Evolutionary conservation across 306 rosid species (phyloP).

Genomic region (Citrullus colocynthis): DNA sequence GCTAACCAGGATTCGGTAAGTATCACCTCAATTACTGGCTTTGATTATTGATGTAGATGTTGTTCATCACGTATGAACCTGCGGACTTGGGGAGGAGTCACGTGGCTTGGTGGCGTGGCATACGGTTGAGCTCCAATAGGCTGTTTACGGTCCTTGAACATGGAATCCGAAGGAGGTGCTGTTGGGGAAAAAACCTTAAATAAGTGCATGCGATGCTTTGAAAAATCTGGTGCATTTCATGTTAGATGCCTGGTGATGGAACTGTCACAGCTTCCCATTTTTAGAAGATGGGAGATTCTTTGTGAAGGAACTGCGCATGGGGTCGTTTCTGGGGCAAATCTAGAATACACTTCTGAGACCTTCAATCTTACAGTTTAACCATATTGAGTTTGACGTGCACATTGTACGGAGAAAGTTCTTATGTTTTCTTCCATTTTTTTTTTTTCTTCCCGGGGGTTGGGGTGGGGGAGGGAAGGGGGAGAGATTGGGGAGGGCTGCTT

Average conservation of each 20-base stretch:
- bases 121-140: background rate
- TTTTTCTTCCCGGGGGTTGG: background rate
- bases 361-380: background rate
- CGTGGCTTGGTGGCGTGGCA: background rate
- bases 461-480: background rate
- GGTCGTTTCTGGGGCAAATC: background rate
- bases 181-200: background rate
- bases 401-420: background rate
- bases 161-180: background rate
- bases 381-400: background rate
- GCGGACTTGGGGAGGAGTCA: background rate
- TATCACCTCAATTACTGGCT: conserved; percentile 21
- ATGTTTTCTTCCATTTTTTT: background rate
- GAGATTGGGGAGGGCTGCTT: background rate
- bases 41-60: conserved; percentile 18
- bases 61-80: background rate
- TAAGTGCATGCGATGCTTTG: background rate
- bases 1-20: conserved; percentile 19
- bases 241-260: background rate
- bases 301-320: background rate
- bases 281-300: background rate
- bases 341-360: background rate
- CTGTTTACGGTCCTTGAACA: background rate
- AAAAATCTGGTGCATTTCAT: background rate
- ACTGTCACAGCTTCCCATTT: background rate